Percentiles rank a stretch among this genome's conserved stretches.
phyloP scores from a whole-genome alignment of 768 basidiomycete species.

The Naganishia friedmannii region DNA sequence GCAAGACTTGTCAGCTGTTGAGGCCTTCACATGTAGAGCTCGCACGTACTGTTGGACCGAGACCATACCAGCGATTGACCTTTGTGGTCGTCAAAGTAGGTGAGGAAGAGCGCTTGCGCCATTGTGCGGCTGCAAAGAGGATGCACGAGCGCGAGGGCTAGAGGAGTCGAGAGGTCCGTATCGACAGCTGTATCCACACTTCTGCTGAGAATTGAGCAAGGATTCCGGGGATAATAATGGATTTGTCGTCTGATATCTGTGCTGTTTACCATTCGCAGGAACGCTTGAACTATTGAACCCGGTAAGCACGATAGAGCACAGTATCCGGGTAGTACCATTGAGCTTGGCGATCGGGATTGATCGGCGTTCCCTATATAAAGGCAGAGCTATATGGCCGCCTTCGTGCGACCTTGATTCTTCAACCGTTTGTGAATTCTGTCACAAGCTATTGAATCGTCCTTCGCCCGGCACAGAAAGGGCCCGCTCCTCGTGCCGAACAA shows the following conservation, averaged over 20 bases:
- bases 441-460: no score
- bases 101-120: constrained; percentile 41
- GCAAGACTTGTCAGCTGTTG: background rate
- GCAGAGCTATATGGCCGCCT: no score
- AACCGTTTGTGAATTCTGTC: no score
- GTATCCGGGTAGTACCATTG: no score
- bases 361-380: constrained; percentile 8
- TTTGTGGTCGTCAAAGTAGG: constrained; percentile 50
- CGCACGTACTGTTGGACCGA: constrained; percentile 25
- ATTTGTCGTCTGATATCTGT: no score
- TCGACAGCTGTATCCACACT: background rate
- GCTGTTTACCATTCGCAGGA: background rate
- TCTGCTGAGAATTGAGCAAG: background rate
- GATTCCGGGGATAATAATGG: background rate
- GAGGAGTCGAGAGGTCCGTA: background rate
- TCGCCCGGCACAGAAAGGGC: background rate
- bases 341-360: constrained; percentile 21
- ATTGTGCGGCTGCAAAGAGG: background rate
- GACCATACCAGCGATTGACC: constrained; percentile 44
- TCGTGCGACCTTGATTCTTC: no score
- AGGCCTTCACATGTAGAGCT: background rate
- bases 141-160: background rate
- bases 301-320: no score
- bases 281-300: no score
- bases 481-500: background rate